A percentile compares a stretch with the other conserved stretches of the same genome.
Evolutionary conservation across 805 yeast genomes (phyloP).

Genomic region (Naumovozyma dairenensis): DNA sequence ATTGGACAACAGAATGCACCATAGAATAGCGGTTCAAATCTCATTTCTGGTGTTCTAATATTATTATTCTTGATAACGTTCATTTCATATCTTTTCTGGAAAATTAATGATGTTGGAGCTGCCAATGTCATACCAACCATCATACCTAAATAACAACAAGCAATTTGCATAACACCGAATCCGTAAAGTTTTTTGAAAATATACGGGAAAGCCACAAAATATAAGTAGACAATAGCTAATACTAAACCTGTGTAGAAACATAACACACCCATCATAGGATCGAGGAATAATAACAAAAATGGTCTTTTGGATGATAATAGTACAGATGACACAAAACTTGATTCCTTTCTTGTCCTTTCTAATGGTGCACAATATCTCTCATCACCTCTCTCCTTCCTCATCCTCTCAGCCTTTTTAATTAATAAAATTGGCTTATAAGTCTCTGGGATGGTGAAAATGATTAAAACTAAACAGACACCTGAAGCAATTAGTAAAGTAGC

Average conservation of each 20-base stretch:
- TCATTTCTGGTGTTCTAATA: slow-evolving; percentile 45
- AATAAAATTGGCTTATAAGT: slow-evolving; percentile 50
- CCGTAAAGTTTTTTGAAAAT: slow-evolving; percentile 44
- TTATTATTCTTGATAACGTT: slow-evolving; percentile 39
- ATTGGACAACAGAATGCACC: slow-evolving; percentile 60
- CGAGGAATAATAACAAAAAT: slow-evolving; percentile 35
- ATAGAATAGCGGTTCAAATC: slow-evolving; percentile 49
- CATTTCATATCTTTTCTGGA: slow-evolving; percentile 36
- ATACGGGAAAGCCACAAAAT: slow-evolving; percentile 56
- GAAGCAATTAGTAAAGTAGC: slow-evolving; percentile 53
- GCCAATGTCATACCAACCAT: slow-evolving; percentile 42
- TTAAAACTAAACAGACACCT: slow-evolving; percentile 42
- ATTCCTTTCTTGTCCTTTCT: slow-evolving; percentile 32
- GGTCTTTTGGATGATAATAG: slow-evolving; percentile 43
- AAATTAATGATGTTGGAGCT: slow-evolving; percentile 34
- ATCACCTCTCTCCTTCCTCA: slow-evolving; percentile 47
- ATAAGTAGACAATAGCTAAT: slow-evolving; percentile 53
- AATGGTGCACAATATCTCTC: slow-evolving; percentile 34
- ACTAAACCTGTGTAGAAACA: slow-evolving; percentile 49
- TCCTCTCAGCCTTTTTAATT: slow-evolving; percentile 40
- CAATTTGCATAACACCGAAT: slow-evolving; percentile 45
- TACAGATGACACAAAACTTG: slow-evolving; percentile 35
- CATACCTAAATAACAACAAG: slow-evolving; percentile 55
- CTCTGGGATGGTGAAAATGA: slow-evolving; percentile 45
- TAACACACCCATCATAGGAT: slow-evolving; percentile 46